A percentile compares a stretch with the other conserved stretches of the same genome.
These are phyloP conservation scores for Leishmania aethiopica DNA, from an alignment of 208 protist species.

Conservation along the genomic window DNA sequence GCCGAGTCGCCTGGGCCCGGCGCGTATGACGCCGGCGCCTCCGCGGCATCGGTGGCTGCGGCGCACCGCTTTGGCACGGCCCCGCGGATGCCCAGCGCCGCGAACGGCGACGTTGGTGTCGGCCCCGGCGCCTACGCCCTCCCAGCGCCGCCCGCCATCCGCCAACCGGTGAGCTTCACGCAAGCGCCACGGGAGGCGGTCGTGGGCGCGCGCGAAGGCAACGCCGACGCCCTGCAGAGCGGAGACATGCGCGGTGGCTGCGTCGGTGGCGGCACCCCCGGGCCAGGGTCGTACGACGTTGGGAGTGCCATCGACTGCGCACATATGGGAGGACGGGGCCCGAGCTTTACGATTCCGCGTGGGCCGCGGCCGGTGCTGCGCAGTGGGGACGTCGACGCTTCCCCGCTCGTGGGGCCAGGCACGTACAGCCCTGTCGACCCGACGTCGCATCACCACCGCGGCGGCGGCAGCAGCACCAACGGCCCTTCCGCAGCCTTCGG, in stretches of 20 bases:
- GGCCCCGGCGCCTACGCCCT: constrained; percentile 36
- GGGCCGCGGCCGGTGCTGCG: constrained; percentile 21
- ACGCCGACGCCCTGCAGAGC: background rate
- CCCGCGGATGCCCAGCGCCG: constrained; percentile 21
- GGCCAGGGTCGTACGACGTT: constrained; percentile 35
- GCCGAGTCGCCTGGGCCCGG: constrained; percentile 28
- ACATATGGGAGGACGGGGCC: background rate
- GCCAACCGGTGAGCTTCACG: constrained; percentile 10
- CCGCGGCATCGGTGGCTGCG: background rate
- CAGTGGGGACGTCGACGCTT: constrained; percentile 25
- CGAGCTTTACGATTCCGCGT: constrained; percentile 29
- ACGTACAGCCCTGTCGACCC: constrained; percentile 15
- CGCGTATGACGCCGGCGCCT: constrained; percentile 13
- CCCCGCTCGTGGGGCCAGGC: constrained; percentile 29
- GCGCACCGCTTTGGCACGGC: constrained; percentile 46
- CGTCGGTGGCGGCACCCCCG: constrained; percentile 5
- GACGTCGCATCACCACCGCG: background rate
- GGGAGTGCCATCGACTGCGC: background rate
- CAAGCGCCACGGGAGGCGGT: constrained; percentile 16
- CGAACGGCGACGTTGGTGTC: background rate
- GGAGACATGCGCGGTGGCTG: background rate
- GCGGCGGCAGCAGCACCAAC: background rate
- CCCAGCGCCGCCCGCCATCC: background rate
- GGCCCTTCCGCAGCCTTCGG: constrained; percentile 9
- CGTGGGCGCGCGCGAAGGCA: background rate